Percentiles rank a stretch among this genome's conserved stretches.
Evolutionary conservation across 1,139 yeast species (phyloP).

Genomic region (Kodamaea anthophila): DNA sequence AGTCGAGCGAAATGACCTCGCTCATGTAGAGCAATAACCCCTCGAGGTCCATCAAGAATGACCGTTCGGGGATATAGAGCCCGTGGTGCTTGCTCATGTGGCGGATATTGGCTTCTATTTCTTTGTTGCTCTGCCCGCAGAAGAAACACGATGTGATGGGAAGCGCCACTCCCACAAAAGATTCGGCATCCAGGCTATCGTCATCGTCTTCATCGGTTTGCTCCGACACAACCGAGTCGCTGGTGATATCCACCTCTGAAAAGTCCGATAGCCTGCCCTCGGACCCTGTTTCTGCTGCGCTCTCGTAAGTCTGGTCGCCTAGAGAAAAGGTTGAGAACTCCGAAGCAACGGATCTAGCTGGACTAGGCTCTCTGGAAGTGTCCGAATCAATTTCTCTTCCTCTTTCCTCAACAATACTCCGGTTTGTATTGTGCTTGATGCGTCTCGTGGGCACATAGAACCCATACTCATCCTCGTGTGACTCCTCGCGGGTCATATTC

Average conservation of each 20-base stretch:
- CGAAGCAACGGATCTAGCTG: slow-evolving; percentile 49
- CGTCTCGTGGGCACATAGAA: slow-evolving; percentile 37
- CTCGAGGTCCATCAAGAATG: slow-evolving; percentile 33
- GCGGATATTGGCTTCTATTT: slow-evolving; percentile 36
- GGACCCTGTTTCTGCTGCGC: slow-evolving; percentile 40
- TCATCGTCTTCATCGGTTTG: slow-evolving; percentile 21
- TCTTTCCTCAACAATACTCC: slow-evolving; percentile 17
- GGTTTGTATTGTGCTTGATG: slow-evolving; percentile 16
- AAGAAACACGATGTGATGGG: slow-evolving; percentile 37
- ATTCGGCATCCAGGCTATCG: slow-evolving; percentile 15
- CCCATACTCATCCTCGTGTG: slow-evolving; percentile 62
- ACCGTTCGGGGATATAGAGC: slow-evolving; percentile 44
- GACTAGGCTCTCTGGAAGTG: slow-evolving; percentile 37
- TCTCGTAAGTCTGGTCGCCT: slow-evolving; percentile 45
- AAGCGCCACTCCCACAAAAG: slow-evolving; percentile 19
- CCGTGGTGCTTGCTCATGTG: slow-evolving; percentile 49
- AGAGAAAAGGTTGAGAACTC: slow-evolving; percentile 61
- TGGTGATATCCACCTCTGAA: slow-evolving; percentile 23
- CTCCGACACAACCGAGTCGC: slow-evolving; percentile 9
- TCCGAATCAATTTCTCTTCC: slow-evolving; percentile 7
- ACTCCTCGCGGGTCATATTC: slow-evolving; percentile 21
- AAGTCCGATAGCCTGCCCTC: slow-evolving; percentile 41
- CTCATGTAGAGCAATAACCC: slow-evolving; percentile 43
- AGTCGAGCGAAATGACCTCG: slow-evolving; percentile 37
- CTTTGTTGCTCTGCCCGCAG: slow-evolving; percentile 33